Conservation (phyloP, 192 early-diverging fungal species). For the Phlyctochytrium planicorne region DNA sequence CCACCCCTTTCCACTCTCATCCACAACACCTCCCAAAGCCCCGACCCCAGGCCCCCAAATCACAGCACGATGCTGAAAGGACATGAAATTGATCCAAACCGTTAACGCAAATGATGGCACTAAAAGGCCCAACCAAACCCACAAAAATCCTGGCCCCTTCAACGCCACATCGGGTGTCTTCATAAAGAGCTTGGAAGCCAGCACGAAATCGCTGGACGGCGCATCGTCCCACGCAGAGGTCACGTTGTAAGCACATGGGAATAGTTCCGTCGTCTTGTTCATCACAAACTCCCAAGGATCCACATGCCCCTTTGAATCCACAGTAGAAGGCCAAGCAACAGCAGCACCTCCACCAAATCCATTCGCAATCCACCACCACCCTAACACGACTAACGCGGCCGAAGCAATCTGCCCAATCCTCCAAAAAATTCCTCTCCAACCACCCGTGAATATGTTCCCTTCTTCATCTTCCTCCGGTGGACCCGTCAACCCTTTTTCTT, state of each 20-base stretch:
- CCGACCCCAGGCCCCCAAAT: too few species aligned
- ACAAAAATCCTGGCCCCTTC: background rate
- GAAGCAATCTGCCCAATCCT: background rate
- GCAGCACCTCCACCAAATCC: too few species aligned
- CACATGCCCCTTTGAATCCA: too few species aligned
- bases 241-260: too few species aligned
- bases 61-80: background rate
- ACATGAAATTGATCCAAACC: background rate
- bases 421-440: background rate
- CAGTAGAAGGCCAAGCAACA: too few species aligned
- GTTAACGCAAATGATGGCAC: background rate
- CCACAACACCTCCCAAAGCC: too few species aligned
- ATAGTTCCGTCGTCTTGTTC: too few species aligned
- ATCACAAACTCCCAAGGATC: too few species aligned
- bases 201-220: too few species aligned
- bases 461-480: background rate
- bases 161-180: background rate
- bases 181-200: too few species aligned
- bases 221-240: too few species aligned
- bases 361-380: background rate
- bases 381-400: background rate
- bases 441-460: background rate
- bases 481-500: background rate
- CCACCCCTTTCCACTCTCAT: too few species aligned
- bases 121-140: background rate